These are phyloP conservation scores for Eremothecium sinecaudum DNA, from an alignment of 1,139 yeast species.

Conservation along the genomic window DNA sequence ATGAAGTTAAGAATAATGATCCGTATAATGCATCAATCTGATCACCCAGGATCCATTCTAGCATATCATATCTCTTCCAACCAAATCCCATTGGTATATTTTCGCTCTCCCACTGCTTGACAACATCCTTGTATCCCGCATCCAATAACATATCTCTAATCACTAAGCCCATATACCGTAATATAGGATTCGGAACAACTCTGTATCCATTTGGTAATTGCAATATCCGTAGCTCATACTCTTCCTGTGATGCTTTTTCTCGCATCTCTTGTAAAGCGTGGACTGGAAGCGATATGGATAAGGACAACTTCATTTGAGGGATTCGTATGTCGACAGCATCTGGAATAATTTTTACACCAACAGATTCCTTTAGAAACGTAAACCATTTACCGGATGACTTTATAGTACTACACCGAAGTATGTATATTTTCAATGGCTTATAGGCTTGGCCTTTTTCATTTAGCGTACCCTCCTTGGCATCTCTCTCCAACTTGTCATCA, in stretches of 20 bases:
- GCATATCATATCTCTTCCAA: slow-evolving; percentile 59
- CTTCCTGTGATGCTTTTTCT: slow-evolving; percentile 19
- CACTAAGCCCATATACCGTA: slow-evolving; percentile 15
- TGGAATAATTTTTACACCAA: slow-evolving; percentile 25
- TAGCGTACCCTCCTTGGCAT: slow-evolving; percentile 16
- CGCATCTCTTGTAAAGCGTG: slow-evolving; percentile 13
- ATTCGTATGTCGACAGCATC: slow-evolving; percentile 35
- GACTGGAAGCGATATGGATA: slow-evolving; percentile 38
- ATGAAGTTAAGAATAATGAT: slow-evolving; percentile 9
- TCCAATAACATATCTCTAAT: slow-evolving; percentile 16
- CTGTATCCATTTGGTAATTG: slow-evolving; percentile 15
- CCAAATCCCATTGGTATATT: slow-evolving; percentile 42
- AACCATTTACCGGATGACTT: slow-evolving; percentile 54
- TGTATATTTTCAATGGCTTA: slow-evolving; percentile 33
- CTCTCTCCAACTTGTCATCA: slow-evolving; percentile 10
- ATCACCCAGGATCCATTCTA: slow-evolving; percentile 64
- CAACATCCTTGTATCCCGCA: slow-evolving; percentile 17
- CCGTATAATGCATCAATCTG: slow-evolving; percentile 11
- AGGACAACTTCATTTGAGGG: slow-evolving; percentile 43
- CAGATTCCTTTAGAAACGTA: slow-evolving; percentile 43
- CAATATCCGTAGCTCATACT: slow-evolving; percentile 11
- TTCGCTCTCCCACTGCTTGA: slow-evolving; percentile 18
- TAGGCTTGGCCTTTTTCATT: slow-evolving; percentile 7
- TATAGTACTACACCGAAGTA: slow-evolving; percentile 47
- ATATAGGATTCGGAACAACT: slow-evolving; percentile 15